These are phyloP conservation scores for Fusarium sp. DNA, from an alignment of 2,329 filamentous ascomycete species.

Conservation along the genomic window DNA sequence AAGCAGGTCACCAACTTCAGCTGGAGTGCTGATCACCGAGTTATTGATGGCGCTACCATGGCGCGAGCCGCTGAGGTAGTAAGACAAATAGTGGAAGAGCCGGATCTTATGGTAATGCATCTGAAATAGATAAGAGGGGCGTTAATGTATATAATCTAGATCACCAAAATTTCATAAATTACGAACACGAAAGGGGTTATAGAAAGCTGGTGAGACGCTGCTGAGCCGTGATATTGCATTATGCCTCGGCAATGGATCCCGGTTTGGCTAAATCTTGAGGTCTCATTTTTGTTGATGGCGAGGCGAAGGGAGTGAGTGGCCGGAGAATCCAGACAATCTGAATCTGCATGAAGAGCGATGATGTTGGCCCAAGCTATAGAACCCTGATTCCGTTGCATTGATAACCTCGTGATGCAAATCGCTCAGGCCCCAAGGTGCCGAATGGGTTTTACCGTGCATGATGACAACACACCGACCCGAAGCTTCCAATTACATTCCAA, in stretches of 20 bases:
- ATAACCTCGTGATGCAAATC: constrained; percentile 20
- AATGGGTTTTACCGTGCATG: constrained; percentile 25
- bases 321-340: neutral
- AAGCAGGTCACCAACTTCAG: constrained; percentile 90
- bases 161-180: neutral
- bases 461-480: constrained; percentile 10
- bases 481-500: constrained; percentile 5
- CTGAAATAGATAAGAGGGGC: constrained; percentile 65
- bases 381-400: constrained; percentile 3
- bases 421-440: constrained; percentile 10
- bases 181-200: neutral
- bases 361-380: neutral
- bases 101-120: constrained; percentile 87
- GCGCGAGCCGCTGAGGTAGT: constrained; percentile 89
- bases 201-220: neutral
- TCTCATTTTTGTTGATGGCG: neutral
- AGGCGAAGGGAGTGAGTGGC: neutral
- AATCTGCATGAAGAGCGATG: neutral
- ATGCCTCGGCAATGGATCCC: neutral
- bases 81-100: constrained; percentile 80
- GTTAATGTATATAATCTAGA: constrained; percentile 18
- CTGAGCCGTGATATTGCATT: constrained; percentile 7
- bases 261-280: neutral
- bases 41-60: constrained; percentile 95
- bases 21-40: constrained; percentile 95